A percentile compares a stretch with the other conserved stretches of the same genome.
These are phyloP conservation scores for Puccinellia tenuiflora DNA, from an alignment of 176 grass and related monocot species.

Conservation along the genomic window DNA sequence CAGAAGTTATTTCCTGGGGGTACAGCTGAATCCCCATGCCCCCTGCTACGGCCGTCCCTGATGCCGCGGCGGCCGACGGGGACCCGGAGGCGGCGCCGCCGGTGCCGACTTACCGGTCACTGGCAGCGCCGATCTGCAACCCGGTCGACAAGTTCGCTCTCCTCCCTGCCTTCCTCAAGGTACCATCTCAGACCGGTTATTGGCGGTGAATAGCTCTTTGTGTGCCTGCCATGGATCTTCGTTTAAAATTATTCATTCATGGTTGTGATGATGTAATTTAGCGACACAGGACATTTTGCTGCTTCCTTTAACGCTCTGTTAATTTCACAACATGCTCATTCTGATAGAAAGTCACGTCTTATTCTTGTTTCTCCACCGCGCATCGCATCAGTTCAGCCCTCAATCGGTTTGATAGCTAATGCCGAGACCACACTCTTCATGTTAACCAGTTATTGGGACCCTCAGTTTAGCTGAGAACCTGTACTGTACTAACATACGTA, in stretches of 20 bases:
- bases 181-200: neutral
- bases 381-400: neutral
- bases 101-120: constrained; percentile 19
- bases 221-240: neutral
- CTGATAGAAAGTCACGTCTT: neutral
- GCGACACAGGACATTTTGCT: neutral
- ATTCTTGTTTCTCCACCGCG: neutral
- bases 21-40: neutral
- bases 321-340: neutral
- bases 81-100: neutral
- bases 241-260: neutral
- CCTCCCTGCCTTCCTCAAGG: constrained; percentile 82
- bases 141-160: constrained; percentile 76
- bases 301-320: neutral
- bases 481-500: neutral
- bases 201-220: neutral
- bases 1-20: neutral
- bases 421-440: neutral
- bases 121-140: constrained; percentile 55
- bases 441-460: neutral
- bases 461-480: neutral
- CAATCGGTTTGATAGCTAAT: neutral
- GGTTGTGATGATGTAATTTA: neutral
- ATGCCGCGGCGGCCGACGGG: neutral
- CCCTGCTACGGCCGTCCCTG: neutral